These are phyloP conservation scores for Ceratocystis colombiana DNA, from an alignment of 2,329 filamentous ascomycete genomes.

Conservation along the genomic window DNA sequence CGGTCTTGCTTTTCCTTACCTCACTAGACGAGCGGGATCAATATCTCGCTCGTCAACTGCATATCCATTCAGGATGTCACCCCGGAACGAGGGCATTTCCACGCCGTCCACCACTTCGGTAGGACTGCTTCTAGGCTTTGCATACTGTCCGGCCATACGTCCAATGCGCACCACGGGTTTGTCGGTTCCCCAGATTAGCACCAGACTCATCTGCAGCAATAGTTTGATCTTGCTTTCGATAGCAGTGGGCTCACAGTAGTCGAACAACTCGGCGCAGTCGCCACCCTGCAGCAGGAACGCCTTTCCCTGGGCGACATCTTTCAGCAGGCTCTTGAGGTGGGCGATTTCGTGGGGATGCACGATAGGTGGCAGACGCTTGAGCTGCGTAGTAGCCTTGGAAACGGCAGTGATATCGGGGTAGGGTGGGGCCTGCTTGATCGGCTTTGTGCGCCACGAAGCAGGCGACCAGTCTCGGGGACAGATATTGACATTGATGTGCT, in stretches of 20 bases:
- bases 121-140: slow-evolving; percentile 84
- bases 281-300: slow-evolving; percentile 92
- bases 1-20: slow-evolving; percentile 34
- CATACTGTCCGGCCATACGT: slow-evolving; percentile 94
- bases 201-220: slow-evolving; percentile 89
- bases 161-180: slow-evolving; percentile 86
- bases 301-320: slow-evolving; percentile 79
- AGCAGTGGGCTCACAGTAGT: slow-evolving; percentile 80
- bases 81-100: slow-evolving; percentile 80
- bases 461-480: slow-evolving; percentile 42
- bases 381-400: slow-evolving; percentile 50
- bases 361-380: slow-evolving; percentile 61
- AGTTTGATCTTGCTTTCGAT: slow-evolving; percentile 97
- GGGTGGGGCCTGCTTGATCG: slow-evolving; percentile 64
- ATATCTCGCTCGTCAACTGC: slow-evolving; percentile 63
- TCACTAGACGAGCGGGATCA: slow-evolving; percentile 73
- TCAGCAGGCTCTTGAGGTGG: slow-evolving; percentile 65
- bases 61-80: slow-evolving; percentile 92
- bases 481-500: background rate
- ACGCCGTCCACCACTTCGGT: slow-evolving; percentile 71
- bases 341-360: slow-evolving; percentile 73
- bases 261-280: slow-evolving; percentile 94
- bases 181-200: slow-evolving; percentile 78
- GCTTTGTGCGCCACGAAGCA: slow-evolving; percentile 64
- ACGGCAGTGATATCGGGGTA: slow-evolving; percentile 56